Conservation (phyloP, 2,329 filamentous ascomycete species). For the Trichophyton benhamiae region DNA sequence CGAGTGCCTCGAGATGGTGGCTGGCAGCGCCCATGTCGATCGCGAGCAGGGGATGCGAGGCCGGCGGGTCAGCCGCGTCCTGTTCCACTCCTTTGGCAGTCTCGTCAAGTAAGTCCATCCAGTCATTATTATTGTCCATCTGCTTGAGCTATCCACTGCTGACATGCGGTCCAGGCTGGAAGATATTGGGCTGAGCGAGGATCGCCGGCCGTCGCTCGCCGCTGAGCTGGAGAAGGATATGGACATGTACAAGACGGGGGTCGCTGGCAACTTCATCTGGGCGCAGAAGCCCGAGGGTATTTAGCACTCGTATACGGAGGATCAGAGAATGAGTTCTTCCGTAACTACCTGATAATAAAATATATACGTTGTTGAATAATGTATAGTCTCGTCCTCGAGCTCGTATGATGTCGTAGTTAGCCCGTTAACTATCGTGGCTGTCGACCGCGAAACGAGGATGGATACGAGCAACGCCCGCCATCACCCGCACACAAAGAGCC, state of each 20-base stretch:
- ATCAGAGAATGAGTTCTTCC: too few species aligned
- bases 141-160: neutral
- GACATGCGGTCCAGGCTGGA: neutral
- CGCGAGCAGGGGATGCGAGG: neutral
- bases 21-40: neutral
- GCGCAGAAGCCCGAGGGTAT: neutral
- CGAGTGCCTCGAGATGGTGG: neutral
- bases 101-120: neutral
- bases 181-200: neutral
- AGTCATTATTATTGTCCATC: too few species aligned
- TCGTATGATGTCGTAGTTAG: too few species aligned
- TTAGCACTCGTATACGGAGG: too few species aligned
- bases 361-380: too few species aligned
- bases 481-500: too few species aligned
- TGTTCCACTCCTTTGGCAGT: neutral
- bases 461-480: too few species aligned
- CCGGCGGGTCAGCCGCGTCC: neutral
- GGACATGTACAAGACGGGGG: slow-evolving; percentile 2
- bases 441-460: too few species aligned
- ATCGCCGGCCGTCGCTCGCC: neutral
- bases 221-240: neutral
- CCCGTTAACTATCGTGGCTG: too few species aligned
- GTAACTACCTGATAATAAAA: too few species aligned
- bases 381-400: too few species aligned
- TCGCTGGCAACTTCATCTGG: neutral